phyloP scores from a whole-genome alignment of 139 green algal species.

The Desmodesmus armatus region DNA sequence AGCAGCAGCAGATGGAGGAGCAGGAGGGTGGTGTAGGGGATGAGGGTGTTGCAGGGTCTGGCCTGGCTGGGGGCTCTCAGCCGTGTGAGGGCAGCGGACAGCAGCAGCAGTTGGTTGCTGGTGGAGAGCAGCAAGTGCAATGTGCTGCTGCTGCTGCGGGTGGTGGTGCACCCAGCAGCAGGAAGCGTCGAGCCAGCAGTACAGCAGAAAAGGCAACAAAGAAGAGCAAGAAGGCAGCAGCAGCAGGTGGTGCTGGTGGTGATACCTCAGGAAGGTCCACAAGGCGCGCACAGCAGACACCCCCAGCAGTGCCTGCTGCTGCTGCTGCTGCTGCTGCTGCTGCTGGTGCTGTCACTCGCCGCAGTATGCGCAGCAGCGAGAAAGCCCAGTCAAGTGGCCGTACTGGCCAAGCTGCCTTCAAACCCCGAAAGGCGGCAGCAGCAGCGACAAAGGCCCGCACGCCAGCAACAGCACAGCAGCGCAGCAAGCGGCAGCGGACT shows the following conservation, averaged over 20 bases:
- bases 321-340: conserved; percentile 1
- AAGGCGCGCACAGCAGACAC: too few species aligned
- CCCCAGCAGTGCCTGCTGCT: neutral
- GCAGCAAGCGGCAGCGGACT: neutral
- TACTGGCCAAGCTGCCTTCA: neutral
- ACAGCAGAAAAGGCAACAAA: neutral
- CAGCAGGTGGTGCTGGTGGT: neutral
- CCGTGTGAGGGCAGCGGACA: neutral
- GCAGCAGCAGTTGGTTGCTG: too few species aligned
- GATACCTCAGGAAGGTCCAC: too few species aligned
- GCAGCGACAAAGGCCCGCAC: too few species aligned
- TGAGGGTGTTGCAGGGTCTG: neutral
- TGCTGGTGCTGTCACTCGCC: neutral
- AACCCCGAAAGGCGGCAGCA: too few species aligned
- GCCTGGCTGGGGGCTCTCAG: neutral
- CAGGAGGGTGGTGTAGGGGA: neutral
- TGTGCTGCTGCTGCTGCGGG: too few species aligned
- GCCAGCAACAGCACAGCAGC: neutral
- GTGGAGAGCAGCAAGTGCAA: too few species aligned
- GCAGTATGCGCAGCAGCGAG: neutral
- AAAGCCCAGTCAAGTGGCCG: neutral
- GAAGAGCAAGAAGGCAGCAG: neutral
- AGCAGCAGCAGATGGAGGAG: neutral
- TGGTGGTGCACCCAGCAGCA: too few species aligned
- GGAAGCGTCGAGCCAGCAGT: neutral